Conservation (phyloP, 1,284 basidiomycete species). For the Malassezia psittaci region DNA sequence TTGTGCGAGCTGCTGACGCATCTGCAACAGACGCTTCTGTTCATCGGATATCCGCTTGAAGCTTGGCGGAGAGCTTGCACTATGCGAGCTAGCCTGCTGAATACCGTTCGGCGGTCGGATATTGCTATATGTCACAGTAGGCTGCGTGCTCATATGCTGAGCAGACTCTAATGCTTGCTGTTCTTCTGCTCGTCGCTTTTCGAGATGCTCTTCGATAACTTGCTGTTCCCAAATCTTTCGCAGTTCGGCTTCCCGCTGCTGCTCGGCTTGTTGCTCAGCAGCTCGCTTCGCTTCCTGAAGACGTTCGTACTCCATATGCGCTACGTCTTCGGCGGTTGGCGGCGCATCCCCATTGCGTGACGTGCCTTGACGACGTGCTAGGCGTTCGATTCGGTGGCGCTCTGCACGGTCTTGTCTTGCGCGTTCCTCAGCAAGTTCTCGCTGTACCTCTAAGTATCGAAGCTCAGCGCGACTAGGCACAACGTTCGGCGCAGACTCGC, state of each 20-base stretch:
- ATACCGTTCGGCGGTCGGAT: no score
- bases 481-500: background rate
- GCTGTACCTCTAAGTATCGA: slow-evolving; percentile 7
- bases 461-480: background rate
- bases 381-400: slow-evolving; percentile 1
- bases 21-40: background rate
- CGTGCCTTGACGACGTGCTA: background rate
- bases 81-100: no score
- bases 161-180: background rate
- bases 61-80: background rate
- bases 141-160: no score
- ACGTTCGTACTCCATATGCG: slow-evolving; percentile 2
- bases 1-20: background rate
- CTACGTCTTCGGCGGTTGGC: background rate
- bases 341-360: background rate
- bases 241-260: background rate
- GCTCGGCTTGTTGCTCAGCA: background rate
- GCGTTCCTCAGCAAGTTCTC: slow-evolving; percentile 6
- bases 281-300: background rate
- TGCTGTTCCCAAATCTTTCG: background rate
- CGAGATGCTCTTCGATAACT: background rate
- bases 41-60: background rate
- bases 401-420: slow-evolving; percentile 9
- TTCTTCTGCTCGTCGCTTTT: background rate
- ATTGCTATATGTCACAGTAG: no score